A percentile compares a stretch with the other conserved stretches of the same genome.
Conservation (phyloP, 2,329 filamentous ascomycete genomes). For the Phialemoniopsis sp. region DNA sequence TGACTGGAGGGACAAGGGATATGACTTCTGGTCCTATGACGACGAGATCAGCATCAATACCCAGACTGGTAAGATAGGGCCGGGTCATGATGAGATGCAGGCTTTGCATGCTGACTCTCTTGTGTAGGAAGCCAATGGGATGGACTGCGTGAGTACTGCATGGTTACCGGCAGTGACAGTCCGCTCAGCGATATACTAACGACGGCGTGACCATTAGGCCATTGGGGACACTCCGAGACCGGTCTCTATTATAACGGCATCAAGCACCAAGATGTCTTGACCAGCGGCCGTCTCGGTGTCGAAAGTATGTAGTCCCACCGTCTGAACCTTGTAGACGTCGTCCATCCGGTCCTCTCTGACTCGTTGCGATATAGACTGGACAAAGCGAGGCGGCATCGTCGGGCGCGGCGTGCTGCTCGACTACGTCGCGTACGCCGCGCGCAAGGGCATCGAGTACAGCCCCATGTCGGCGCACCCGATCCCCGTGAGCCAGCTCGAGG, state of each 20-base stretch:
- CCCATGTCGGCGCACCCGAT: conserved; percentile 51
- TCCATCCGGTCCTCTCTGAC: too few relatives aligned
- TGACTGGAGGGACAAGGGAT: conserved; percentile 6
- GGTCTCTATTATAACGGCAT: conserved; percentile 12
- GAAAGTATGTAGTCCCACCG: too few relatives aligned
- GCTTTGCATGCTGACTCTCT: too few relatives aligned
- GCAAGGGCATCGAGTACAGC: conserved; percentile 43
- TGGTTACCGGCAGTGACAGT: too few relatives aligned
- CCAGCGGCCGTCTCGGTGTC: too few relatives aligned
- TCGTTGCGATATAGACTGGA: conserved; percentile 21
- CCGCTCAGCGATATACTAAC: too few relatives aligned
- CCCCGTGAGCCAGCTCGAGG: conserved; percentile 48
- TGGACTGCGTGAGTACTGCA: conserved; percentile 36
- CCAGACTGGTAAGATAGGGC: conserved; percentile 39
- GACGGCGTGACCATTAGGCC: conserved; percentile 3
- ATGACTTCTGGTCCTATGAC: conserved; percentile 7
- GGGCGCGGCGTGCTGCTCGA: conserved; percentile 54
- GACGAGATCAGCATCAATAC: conserved; percentile 9
- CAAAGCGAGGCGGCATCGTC: conserved; percentile 48
- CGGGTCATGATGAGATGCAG: too few relatives aligned
- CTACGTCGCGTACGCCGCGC: conserved; percentile 38
- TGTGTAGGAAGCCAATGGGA: conserved; percentile 48
- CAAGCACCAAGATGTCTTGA: background rate
- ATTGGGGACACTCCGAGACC: conserved; percentile 6
- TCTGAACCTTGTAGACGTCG: too few relatives aligned